Conservation (phyloP, 2,329 filamentous ascomycete species). For the Cladosporium sp. region DNA sequence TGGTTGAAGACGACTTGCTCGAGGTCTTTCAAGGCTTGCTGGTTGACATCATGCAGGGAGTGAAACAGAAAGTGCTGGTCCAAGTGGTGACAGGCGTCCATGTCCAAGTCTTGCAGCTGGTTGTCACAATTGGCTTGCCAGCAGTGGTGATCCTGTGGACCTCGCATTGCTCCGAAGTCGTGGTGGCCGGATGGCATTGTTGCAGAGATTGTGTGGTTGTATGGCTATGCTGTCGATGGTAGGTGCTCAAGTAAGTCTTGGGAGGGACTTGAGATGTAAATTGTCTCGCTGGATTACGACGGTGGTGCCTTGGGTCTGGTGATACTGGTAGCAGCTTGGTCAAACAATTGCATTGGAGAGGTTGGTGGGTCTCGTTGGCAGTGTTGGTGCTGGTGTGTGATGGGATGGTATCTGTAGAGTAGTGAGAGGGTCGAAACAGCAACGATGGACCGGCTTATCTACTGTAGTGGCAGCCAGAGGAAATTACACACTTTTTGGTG, state of each 20-base stretch:
- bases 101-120: conserved; percentile 13
- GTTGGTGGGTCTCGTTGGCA: neutral
- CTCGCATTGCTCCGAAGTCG: conserved; percentile 10
- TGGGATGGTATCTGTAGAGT: neutral
- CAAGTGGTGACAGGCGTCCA: too few species aligned
- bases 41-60: too few species aligned
- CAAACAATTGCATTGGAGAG: neutral
- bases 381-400: neutral
- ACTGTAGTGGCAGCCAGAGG: neutral
- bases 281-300: neutral
- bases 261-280: neutral
- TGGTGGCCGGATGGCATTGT: neutral
- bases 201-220: neutral
- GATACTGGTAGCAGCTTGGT: neutral
- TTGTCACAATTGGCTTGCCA: conserved; percentile 7
- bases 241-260: neutral
- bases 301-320: neutral
- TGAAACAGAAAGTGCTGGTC: too few species aligned
- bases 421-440: neutral
- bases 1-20: too few species aligned
- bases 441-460: neutral
- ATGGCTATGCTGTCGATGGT: neutral
- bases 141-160: neutral
- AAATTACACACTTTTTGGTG: neutral
- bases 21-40: too few species aligned